Evolutionary conservation across 768 basidiomycete species (phyloP), one percentile per base, ranked within the genome.

Genomic region (Collybia sordida): DNA sequence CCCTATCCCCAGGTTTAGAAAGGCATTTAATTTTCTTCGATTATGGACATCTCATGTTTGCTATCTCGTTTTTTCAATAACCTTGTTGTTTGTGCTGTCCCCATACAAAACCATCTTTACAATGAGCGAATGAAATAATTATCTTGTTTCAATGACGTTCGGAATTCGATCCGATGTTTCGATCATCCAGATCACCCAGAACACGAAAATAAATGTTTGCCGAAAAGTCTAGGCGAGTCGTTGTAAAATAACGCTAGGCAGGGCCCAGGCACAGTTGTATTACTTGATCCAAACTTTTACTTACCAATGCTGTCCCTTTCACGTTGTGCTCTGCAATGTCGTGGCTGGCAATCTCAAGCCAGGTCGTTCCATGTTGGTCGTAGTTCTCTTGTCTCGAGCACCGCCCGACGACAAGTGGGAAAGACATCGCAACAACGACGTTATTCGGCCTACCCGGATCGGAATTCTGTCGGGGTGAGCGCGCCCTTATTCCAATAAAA

Each of bases 401-500:
- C 35, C n/a, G 15, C 41, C 2, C 27, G 46, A 15, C 40, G 28
- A 27, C 23, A 19, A 1, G 1, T 27, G 11, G 31, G 28, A 27
- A 28, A 22, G 19, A 23, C 22, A 7, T 22, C 36, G 22, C 52
- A 52, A 42, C 42, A 49, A 46, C 56, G 61, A 24, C 38, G 51
- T 31, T 65, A 67, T 49, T 65, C 68, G 12, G 65, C 63, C 48
- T 59, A 59, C 23, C 52, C 59, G 41, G 66, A 69, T 34, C 65
- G 68, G 27, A 69, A 65, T 53, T 60, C 66, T 19, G 58, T 72
- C 23, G 72, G 72, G 53, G 72, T 70, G 59, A 53, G 63, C 52
- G 12, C 15, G 43, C 31, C 19, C 46, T 22, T 24, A 25, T 47
- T 25, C 34, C 4, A 28, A 21, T 11, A 31, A 31, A 7, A 31